These are phyloP conservation scores for Aspergillus tanneri DNA, from an alignment of 2,329 filamentous ascomycete genomes.

Conservation along the genomic window DNA sequence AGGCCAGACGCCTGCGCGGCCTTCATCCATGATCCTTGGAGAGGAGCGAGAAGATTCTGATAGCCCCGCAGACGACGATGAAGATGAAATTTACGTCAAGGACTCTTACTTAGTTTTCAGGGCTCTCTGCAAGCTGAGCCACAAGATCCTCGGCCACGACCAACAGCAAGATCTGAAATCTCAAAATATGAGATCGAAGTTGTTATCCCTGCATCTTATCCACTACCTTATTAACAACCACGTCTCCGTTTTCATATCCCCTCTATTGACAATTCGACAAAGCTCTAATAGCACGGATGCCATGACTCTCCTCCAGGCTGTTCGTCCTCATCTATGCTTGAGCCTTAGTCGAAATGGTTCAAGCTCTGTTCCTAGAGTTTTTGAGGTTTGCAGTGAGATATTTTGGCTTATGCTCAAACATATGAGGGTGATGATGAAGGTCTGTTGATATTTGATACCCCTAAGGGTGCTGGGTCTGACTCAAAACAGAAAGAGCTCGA, in stretches of 20 bases:
- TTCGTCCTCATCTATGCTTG: slow-evolving; percentile 95
- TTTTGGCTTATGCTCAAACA: slow-evolving; percentile 97
- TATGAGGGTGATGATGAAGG: slow-evolving; percentile 91
- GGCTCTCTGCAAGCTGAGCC: slow-evolving; percentile 95
- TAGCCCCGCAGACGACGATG: slow-evolving; percentile 57
- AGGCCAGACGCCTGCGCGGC: slow-evolving; percentile 48
- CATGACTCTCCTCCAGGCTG: slow-evolving; percentile 87
- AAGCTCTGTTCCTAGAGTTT: slow-evolving; percentile 86
- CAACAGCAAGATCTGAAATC: slow-evolving; percentile 90
- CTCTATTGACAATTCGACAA: slow-evolving; percentile 86
- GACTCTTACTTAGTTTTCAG: slow-evolving; percentile 97
- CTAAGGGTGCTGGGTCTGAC: slow-evolving; percentile 15
- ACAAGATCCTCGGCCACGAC: slow-evolving; percentile 83
- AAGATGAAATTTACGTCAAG: slow-evolving; percentile 95
- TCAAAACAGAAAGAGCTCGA: slow-evolving; percentile 80
- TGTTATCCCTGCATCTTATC: slow-evolving; percentile 92
- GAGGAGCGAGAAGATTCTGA: slow-evolving; percentile 42
- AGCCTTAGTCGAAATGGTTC: slow-evolving; percentile 93
- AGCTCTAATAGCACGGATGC: slow-evolving; percentile 79
- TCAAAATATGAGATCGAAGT: slow-evolving; percentile 94
- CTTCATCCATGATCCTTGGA: slow-evolving; percentile 36
- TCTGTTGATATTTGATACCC: slow-evolving; percentile 38
- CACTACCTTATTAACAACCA: slow-evolving; percentile 95
- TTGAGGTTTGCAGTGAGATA: slow-evolving; percentile 93
- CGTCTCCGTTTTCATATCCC: slow-evolving; percentile 84